phyloP scores from a whole-genome alignment of 192 early-diverging fungal species.

The Dimargaris cristalligena region DNA sequence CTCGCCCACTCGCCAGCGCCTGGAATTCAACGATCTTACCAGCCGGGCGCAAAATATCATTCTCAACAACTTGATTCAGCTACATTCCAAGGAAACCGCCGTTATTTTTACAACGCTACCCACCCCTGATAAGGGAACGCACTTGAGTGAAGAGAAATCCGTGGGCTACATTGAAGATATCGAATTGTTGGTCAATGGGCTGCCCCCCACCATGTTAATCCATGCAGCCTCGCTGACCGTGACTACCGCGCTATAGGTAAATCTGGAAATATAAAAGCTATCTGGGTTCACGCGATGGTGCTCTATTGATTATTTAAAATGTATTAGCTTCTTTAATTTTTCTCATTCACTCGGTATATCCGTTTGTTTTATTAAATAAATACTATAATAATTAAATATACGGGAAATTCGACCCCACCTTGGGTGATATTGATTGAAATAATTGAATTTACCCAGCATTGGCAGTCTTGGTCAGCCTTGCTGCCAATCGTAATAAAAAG shows the following conservation, averaged over 20 bases:
- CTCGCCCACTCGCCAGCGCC: background rate
- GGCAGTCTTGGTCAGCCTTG: no score
- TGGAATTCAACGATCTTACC: slow-evolving; percentile 38
- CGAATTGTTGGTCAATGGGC: slow-evolving; percentile 24
- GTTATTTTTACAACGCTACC: slow-evolving; percentile 42
- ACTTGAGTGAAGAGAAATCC: slow-evolving; percentile 20
- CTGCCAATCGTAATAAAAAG: no score
- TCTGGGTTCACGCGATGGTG: no score
- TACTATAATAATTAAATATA: no score
- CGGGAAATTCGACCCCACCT: no score
- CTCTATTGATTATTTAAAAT: no score
- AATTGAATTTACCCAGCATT: no score
- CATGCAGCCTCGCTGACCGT: slow-evolving; percentile 46
- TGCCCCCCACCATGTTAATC: slow-evolving; percentile 44
- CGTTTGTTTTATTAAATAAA: no score
- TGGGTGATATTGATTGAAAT: no score
- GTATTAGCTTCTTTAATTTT: no score
- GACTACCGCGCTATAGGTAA: slow-evolving; percentile 35
- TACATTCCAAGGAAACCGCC: slow-evolving; percentile 31
- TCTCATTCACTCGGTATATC: no score
- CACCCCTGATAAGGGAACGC: slow-evolving; percentile 33
- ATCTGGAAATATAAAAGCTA: no score
- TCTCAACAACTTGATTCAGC: slow-evolving; percentile 41
- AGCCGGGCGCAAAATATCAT: slow-evolving; percentile 34
- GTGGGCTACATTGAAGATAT: slow-evolving; percentile 33